Base-by-base conservation (phyloP, 345 rosid genomes). In the Litchi chinensis region DNA sequence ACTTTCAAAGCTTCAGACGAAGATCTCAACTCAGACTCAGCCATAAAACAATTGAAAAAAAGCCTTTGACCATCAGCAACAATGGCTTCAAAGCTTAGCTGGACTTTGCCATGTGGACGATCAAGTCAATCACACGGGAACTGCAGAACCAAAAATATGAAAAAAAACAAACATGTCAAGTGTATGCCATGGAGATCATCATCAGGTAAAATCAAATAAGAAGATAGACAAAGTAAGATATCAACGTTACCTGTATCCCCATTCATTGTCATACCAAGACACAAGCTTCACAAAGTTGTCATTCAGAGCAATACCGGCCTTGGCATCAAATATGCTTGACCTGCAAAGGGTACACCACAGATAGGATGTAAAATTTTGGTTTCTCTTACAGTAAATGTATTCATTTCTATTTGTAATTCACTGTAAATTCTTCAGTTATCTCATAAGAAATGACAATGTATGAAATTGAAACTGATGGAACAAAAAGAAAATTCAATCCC, bases 271-370 rank as follows among this genome's bases (percentile, higher is more conserved):
- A 26, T 93, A 91, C 98, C 98, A 93, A 10, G 93, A 60, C 65
- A 95, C 95, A 22, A 95, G 75, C 28, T 95, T 95, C 83, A 90
- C 93, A 18, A 89, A 95, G 50, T 88, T 87, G 11, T 86, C 84
- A 59, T 75, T 95, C 90, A 93, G 52, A 11, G 98, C 95, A 79
- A 93, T 90, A 62, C 97, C 98, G 3, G 97, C 97, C 90, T 93
- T 91, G 43, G 98, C 97, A 82, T 95, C 97, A 46, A 95, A 95
- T n/a, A 95, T 90, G 92, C 97, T 95, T 68, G 97, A 94, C 88
- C 98, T 92, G 82, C n/a, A 62, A n/a, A n/a, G 15, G 24, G 16
- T 16, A 28, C 46, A 32, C 18, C 71, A 52, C 13, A 40, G 8
- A 22, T 19, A 74, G 6, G 56, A 4, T 50, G 5, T 50, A 12